Base-by-base conservation (phyloP, 345 rosid genomes). In the Corymbia maculata region DNA sequence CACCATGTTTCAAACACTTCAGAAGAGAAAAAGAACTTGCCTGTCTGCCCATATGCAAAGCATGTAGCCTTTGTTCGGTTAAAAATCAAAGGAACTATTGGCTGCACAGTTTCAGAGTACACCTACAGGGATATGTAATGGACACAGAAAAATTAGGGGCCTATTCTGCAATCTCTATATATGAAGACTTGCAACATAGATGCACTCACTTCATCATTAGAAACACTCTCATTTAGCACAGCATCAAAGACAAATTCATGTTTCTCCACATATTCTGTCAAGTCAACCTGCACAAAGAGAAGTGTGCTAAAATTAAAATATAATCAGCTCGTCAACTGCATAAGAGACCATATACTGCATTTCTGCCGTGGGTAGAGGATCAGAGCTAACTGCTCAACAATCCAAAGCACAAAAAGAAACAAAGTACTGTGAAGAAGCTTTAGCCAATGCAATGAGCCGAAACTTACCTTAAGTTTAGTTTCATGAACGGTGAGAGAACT, bases 31-130 rank as follows among this genome's bases (percentile, higher is more conserved):
- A 57, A 86, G 26, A 8, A 92, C 91, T 90, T 89, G 87, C 95
- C 94, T 88, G 95, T 94, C 92, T 94, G 95, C 85, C 96, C 94
- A 88, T 94, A 94, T 51, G 95, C 95, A 85, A 94, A 94, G 91
- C 94, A 94, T 15, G 94, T 94, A 32, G 93, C 96, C 89, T 94
- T 94, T n/a, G 95, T 93, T 85, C 92, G 88, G 61, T 94, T 88
- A 88, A 94, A 94, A 87, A 93, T 94, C 66, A 94, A 89, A 21
- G 96, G 93, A 61, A 94, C 94, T 36, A 94, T 85, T 53, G 95
- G 94, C 90, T 94, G 92, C 92, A 94, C 94, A 15, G 95, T 94
- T 91, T 94, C 93, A 13, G 90, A 90, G 64, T 94, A 94, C 59
- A 94, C 93, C 95, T 88, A 68, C 30, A 59, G 36, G 75, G 26